Evolutionary conservation across 2,329 filamentous ascomycete species (phyloP), one percentile per base, ranked within the genome.

Genomic region (Ophiostoma sp.): DNA sequence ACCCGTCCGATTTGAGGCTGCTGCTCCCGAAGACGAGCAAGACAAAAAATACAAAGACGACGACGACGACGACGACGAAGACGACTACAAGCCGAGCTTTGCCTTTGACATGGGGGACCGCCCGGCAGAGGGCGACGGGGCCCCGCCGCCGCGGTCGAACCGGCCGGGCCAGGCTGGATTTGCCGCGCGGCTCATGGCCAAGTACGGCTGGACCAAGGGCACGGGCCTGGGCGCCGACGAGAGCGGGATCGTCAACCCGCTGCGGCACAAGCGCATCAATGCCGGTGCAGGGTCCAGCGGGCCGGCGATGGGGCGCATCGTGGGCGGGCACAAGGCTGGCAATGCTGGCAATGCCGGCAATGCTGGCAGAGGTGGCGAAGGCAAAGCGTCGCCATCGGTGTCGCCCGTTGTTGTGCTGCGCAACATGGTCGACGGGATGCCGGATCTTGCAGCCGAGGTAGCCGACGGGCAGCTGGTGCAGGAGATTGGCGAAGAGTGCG

Each of bases 401-500:
- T 93, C 89, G 72, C 87, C 91, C 73, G 94, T 98, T 23, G 86
- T 98, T 68, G 88, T 96, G 65, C 81, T 97, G 23, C 85, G 86
- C 69, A 89, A 92, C 67, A 97, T 98, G 91, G 85, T 98, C 1
- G 89, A 95, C 72, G 91, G 90, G 6, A 89, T 98, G 83, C 85
- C 81, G 1, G 83, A 97, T 77, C 81, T 97, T 64, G 86, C 90
- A 71, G 84, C 83, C n/a, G 94, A 97, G 78, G 87, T 97, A 67
- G 86, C 89, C 71, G 85, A 85, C 17, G 87, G 87, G 0, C 73
- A 73, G 70, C 81, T 99, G 68, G 89, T 94, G 75, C 94, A 98
- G 80, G 94, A 97, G 78, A 97, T 99, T 79, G 95, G 95, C 7
- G 92, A 97, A 76, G 92, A 96, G 77, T 97, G 96, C 79, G 89